phyloP scores from a whole-genome alignment of 73 alveolate species.

The Tetrahymena malaccensis region DNA sequence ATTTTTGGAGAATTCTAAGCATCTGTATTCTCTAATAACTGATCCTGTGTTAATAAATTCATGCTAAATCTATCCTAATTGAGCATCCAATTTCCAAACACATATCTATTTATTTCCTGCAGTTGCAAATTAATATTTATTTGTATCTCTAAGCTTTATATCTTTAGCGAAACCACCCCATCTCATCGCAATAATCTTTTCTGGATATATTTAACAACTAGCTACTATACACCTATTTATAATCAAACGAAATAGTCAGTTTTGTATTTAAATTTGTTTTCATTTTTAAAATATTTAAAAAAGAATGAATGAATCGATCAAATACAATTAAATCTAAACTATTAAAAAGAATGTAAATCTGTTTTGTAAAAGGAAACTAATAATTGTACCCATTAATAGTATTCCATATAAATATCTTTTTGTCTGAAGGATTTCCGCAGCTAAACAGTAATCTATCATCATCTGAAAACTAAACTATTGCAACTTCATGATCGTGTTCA shows the following conservation, averaged over 20 bases:
- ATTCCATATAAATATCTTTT: slow-evolving; percentile 90
- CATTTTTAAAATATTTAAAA: too few relatives aligned
- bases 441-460: slow-evolving; percentile 85
- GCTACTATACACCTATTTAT: slow-evolving; percentile 40
- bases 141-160: slow-evolving; percentile 82
- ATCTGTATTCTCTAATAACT: slow-evolving; percentile 79
- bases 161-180: slow-evolving; percentile 95
- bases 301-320: neutral
- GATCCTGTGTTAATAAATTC: slow-evolving; percentile 81
- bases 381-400: slow-evolving; percentile 72
- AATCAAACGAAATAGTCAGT: too few relatives aligned
- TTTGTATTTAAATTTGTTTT: too few relatives aligned
- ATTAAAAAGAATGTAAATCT: too few relatives aligned
- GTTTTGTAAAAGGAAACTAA: neutral
- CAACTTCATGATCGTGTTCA: slow-evolving; percentile 93
- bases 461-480: slow-evolving; percentile 77
- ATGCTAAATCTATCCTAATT: slow-evolving; percentile 74
- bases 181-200: slow-evolving; percentile 67
- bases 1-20: slow-evolving; percentile 79
- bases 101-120: slow-evolving; percentile 84
- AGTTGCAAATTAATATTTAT: slow-evolving; percentile 85
- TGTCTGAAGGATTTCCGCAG: slow-evolving; percentile 88
- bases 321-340: neutral
- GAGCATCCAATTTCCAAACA: slow-evolving; percentile 84
- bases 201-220: slow-evolving; percentile 64